Evolutionary conservation across 768 basidiomycete species (phyloP), one percentile per base, ranked within the genome.

Genomic region (Lanmaoa rubissima): DNA sequence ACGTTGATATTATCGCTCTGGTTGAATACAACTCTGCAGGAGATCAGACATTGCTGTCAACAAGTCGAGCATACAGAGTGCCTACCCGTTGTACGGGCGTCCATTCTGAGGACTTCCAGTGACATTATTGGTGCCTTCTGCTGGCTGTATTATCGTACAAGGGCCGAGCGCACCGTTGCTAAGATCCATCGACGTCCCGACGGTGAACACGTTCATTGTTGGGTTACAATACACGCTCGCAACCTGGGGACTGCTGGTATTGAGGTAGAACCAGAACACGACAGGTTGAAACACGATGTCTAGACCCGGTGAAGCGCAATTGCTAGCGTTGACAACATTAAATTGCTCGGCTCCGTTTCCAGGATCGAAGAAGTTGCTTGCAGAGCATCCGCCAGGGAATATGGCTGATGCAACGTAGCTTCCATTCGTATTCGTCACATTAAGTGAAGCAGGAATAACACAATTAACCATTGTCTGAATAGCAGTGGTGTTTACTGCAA

Each of bases 241-340:
- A 1, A 77, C 80, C 55, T 82, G 73, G 13, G 73, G 66, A 24
- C 58, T 71, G 17, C 68, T 61, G 47, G 65, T 62, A 43, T 74
- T 65, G 32, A 80, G 74, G 65, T 77, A 86, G 65, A 68, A 87
- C 86, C 86, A 89, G 62, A 88, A 89, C 73, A 88, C 78, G 42
- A 88, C 83, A 9, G 87, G 84, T 36, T 76, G 79, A 56, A 78
- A 77, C 24, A 62, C 59, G 32, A 78, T 70, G 38, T 73, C 61
- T 32, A 77, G 55, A 35, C 71, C 62, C 5, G 67, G 42, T 59
- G 55, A 35, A 48, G 62, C 55, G 55, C 74, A 68, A 62, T 73
- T 70, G 50, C 73, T 59, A 10, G 75, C 60, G 2, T 77, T 75
- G 19, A 70, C 48, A 4, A 82, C 84, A 43, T 78, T 80, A 61